phyloP scores from a whole-genome alignment of 176 grass and related monocot genomes.

The Juncus effusus region DNA sequence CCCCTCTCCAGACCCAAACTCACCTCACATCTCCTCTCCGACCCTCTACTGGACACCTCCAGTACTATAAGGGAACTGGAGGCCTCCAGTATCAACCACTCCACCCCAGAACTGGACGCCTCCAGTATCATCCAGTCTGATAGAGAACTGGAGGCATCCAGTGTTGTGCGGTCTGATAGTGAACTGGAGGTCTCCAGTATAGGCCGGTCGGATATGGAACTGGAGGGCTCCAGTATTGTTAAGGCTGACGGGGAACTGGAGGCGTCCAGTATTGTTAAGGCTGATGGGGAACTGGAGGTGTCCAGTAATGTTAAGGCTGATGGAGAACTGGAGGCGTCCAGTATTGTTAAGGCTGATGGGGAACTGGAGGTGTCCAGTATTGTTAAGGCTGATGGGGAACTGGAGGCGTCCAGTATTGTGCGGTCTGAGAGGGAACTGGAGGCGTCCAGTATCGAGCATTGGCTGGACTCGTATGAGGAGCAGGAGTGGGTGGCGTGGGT shows the following conservation, averaged over 20 bases:
- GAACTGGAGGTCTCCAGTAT: neutral
- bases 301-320: conserved; percentile 23
- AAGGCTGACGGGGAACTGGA: neutral
- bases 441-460: conserved; percentile 51
- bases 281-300: conserved; percentile 20
- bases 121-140: conserved; percentile 22
- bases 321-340: conserved; percentile 35
- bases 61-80: neutral
- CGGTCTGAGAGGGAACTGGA: conserved; percentile 20
- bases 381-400: conserved; percentile 30
- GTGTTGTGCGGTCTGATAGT: conserved; percentile 18
- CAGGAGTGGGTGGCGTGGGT: conserved; percentile 90
- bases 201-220: conserved; percentile 19
- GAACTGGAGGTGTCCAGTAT: neutral
- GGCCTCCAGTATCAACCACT: neutral
- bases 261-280: neutral
- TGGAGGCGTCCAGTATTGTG: conserved; percentile 25
- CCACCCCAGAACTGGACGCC: conserved; percentile 22
- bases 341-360: conserved; percentile 34
- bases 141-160: conserved; percentile 34
- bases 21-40: conserved; percentile 27
- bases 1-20: conserved; percentile 50
- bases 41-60: conserved; percentile 1
- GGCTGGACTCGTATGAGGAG: conserved; percentile 88
- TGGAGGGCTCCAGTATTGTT: conserved; percentile 1